Evolutionary conservation across 2,329 filamentous ascomycete genomes (phyloP).

Genomic region (Tolypocladium paradoxum): DNA sequence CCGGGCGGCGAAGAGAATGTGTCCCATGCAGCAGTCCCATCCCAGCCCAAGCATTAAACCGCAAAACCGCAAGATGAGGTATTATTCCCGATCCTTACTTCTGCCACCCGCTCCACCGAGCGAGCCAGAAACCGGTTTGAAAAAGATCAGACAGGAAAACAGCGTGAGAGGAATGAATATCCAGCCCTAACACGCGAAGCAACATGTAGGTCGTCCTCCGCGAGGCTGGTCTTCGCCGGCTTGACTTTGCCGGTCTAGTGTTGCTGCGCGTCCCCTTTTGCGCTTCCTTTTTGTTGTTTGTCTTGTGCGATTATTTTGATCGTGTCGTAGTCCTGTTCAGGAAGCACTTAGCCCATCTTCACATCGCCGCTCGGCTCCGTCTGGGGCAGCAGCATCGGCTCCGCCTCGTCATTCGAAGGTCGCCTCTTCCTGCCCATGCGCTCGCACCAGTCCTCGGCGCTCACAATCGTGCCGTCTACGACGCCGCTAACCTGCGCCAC

Average conservation of each 20-base stretch:
- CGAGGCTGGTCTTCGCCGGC: neutral
- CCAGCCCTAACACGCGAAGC: neutral
- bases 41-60: neutral
- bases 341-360: constrained; percentile 11
- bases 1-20: neutral
- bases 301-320: neutral
- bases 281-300: neutral
- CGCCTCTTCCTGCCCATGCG: constrained; percentile 45
- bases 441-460: constrained; percentile 86
- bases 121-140: neutral
- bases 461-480: constrained; percentile 78
- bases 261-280: neutral
- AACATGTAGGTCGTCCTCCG: neutral
- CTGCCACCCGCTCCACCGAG: neutral
- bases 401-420: constrained; percentile 16
- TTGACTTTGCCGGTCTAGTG: neutral
- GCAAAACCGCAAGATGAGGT: neutral
- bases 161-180: neutral
- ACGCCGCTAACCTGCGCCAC: constrained; percentile 84
- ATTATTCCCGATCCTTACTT: neutral
- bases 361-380: constrained; percentile 9
- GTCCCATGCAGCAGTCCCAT: neutral
- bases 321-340: neutral
- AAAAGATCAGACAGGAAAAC: neutral
- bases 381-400: constrained; percentile 1